These are phyloP conservation scores for Beauveria medogensis DNA, from an alignment of 2,329 filamentous ascomycete genomes.

Conservation along the genomic window DNA sequence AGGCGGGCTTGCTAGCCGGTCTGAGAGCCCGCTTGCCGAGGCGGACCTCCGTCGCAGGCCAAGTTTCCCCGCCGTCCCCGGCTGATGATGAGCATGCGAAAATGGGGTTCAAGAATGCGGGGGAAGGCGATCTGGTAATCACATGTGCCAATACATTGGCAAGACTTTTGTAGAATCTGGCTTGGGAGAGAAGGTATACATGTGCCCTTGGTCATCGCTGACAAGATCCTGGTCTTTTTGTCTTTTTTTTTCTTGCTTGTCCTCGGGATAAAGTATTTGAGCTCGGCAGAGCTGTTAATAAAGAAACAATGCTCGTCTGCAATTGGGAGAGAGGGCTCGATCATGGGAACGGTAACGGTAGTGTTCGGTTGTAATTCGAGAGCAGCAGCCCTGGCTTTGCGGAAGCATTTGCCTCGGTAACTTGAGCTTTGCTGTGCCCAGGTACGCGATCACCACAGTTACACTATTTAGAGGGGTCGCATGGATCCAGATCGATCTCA, in stretches of 20 bases:
- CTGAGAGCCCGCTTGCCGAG: neutral
- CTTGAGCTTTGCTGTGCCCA: too few species aligned
- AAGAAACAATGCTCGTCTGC: too few species aligned
- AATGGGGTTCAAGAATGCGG: neutral
- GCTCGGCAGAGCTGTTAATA: too few species aligned
- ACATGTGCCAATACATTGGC: neutral
- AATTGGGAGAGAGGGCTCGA: too few species aligned
- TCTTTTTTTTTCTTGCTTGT: neutral
- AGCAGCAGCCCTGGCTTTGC: too few species aligned
- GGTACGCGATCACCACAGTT: too few species aligned
- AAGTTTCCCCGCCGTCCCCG: neutral
- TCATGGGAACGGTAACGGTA: too few species aligned
- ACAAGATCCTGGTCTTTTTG: neutral
- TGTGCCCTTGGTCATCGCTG: neutral
- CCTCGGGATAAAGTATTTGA: too few species aligned
- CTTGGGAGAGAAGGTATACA: neutral
- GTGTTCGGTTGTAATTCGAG: too few species aligned
- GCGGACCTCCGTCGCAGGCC: neutral
- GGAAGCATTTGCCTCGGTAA: too few species aligned
- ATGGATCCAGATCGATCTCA: too few species aligned
- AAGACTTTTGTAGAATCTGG: neutral
- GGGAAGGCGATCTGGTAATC: neutral
- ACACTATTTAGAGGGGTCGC: too few species aligned
- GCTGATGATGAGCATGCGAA: neutral
- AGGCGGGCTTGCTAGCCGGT: neutral